These are phyloP conservation scores for Camellia sinensis DNA, from an alignment of 148 eudicot species.

Conservation along the genomic window DNA sequence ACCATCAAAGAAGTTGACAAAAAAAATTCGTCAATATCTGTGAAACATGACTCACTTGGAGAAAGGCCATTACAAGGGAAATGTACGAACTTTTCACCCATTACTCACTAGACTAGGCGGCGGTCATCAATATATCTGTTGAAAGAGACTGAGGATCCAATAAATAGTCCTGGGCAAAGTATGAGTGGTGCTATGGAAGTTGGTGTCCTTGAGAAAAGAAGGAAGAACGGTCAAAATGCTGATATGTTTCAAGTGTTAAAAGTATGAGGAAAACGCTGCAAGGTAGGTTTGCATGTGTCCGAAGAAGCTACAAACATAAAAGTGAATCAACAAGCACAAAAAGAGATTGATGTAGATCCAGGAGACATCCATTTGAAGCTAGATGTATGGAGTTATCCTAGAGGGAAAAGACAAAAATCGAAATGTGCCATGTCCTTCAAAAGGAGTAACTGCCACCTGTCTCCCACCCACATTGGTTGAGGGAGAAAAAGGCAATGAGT, in stretches of 20 bases:
- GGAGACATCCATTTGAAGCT: conserved; percentile 21
- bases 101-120: conserved; percentile 13
- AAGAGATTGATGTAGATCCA: conserved; percentile 1
- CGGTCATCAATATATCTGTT: conserved; percentile 18
- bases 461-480: conserved; percentile 1
- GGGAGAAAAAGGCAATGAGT: conserved; percentile 16
- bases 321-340: conserved; percentile 8
- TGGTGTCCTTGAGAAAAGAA: conserved; percentile 22
- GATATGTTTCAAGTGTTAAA: conserved; percentile 10
- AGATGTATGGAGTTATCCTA: conserved; percentile 35
- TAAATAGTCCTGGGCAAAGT: conserved; percentile 15
- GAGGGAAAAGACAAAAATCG: conserved; percentile 44
- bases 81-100: conserved; percentile 18
- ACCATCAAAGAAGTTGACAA: conserved; percentile 21
- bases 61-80: conserved; percentile 19
- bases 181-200: conserved; percentile 15
- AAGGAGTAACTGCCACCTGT: conserved; percentile 13
- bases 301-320: conserved; percentile 17
- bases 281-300: conserved; percentile 8
- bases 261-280: conserved; percentile 4
- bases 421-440: conserved; percentile 10
- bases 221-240: conserved; percentile 8
- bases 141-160: conserved; percentile 20
- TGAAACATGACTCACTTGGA: neutral
- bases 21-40: conserved; percentile 13